Conservation (phyloP, 73 alveolate genomes). For the Halteria grandinella region DNA sequence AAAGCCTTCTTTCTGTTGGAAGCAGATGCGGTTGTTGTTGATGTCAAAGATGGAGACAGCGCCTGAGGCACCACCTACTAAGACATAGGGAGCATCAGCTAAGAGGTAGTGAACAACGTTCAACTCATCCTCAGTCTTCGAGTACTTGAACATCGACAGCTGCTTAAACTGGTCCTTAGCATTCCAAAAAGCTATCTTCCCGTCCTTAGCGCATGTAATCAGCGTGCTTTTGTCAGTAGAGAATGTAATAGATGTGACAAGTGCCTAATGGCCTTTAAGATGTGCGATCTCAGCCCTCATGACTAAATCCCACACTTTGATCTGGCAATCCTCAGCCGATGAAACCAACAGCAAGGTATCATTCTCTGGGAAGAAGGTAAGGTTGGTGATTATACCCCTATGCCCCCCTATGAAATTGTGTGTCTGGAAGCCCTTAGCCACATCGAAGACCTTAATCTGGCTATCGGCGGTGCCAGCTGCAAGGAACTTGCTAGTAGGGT, state of each 20-base stretch:
- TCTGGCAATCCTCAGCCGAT: constrained; percentile 76
- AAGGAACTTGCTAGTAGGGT: constrained; percentile 37
- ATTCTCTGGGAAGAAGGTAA: constrained; percentile 70
- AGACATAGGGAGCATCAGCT: constrained; percentile 56
- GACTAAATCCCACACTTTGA: constrained; percentile 81
- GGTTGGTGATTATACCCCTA: constrained; percentile 68
- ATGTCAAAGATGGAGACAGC: constrained; percentile 68
- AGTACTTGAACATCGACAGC: constrained; percentile 47
- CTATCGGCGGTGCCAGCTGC: constrained; percentile 65
- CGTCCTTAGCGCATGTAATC: constrained; percentile 75
- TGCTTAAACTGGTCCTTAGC: constrained; percentile 64
- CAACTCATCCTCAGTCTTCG: no score
- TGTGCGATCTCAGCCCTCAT: constrained; percentile 71
- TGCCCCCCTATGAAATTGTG: constrained; percentile 71
- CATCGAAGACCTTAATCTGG: constrained; percentile 58
- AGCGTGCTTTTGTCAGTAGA: constrained; percentile 80
- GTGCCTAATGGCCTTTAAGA: constrained; percentile 49
- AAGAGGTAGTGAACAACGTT: no score
- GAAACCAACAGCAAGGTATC: constrained; percentile 75
- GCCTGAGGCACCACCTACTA: constrained; percentile 82
- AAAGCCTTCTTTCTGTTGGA: constrained; percentile 57
- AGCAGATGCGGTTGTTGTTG: constrained; percentile 66
- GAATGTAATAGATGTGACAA: constrained; percentile 23
- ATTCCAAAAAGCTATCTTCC: constrained; percentile 78
- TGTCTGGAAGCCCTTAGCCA: constrained; percentile 43